Percentiles rank a stretch among this genome's conserved stretches.
Conservation (phyloP, 192 early-diverging fungal species). For the Dissophora ornata region DNA sequence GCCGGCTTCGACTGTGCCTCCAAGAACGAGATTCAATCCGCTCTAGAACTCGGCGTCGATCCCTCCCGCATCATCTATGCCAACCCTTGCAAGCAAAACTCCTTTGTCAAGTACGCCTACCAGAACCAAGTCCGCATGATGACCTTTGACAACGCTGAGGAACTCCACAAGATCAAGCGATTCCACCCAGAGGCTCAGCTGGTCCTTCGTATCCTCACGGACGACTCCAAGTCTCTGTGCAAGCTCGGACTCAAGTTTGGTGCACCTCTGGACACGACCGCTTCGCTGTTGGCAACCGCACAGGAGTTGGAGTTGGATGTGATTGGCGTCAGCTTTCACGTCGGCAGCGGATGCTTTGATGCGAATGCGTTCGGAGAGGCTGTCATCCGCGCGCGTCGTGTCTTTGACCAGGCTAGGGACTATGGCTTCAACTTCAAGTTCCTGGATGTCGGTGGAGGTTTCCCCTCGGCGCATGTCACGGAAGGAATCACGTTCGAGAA, state of each 20-base stretch:
- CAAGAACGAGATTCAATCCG: slow-evolving; percentile 89
- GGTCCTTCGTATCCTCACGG: slow-evolving; percentile 94
- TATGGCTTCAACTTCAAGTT: slow-evolving; percentile 81
- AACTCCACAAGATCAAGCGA: slow-evolving; percentile 92
- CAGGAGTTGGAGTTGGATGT: slow-evolving; percentile 85
- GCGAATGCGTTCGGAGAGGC: slow-evolving; percentile 92
- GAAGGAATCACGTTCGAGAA: slow-evolving; percentile 87
- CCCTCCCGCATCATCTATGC: slow-evolving; percentile 92
- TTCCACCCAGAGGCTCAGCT: slow-evolving; percentile 85
- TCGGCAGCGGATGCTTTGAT: slow-evolving; percentile 94
- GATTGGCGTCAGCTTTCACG: slow-evolving; percentile 94
- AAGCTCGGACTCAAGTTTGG: slow-evolving; percentile 98
- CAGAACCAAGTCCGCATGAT: slow-evolving; percentile 85
- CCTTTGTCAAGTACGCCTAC: slow-evolving; percentile 90
- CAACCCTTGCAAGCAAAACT: slow-evolving; percentile 99
- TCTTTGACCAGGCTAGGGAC: slow-evolving; percentile 88
- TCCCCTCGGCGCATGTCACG: slow-evolving; percentile 83
- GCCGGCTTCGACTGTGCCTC: slow-evolving; percentile 99
- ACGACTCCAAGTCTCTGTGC: slow-evolving; percentile 93
- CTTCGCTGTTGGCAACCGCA: slow-evolving; percentile 77
- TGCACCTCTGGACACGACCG: slow-evolving; percentile 78
- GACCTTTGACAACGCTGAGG: slow-evolving; percentile 99
- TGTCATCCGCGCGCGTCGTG: slow-evolving; percentile 81
- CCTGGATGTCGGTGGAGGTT: slow-evolving; percentile 95
- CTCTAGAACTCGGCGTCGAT: slow-evolving; percentile 78